Percentiles rank a stretch among this genome's conserved stretches.
These are phyloP conservation scores for Boletales sp. DNA, from an alignment of 768 basidiomycete genomes.

Conservation along the genomic window DNA sequence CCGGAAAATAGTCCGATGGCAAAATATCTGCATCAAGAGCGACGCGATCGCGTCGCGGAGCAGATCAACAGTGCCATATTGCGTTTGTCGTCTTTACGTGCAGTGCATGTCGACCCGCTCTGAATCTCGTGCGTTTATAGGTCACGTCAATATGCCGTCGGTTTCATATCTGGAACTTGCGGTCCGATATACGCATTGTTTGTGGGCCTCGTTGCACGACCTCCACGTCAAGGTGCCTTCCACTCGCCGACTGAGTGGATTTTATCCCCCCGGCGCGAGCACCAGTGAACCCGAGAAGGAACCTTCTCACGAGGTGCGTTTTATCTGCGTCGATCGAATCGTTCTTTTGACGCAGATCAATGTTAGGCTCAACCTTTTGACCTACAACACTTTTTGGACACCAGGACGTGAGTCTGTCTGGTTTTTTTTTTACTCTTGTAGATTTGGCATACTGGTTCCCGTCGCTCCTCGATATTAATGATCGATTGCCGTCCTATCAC, in stretches of 20 bases:
- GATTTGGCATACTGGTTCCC: background rate
- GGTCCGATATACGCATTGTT: slow-evolving; percentile 59
- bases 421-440: background rate
- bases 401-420: slow-evolving; percentile 38
- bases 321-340: background rate
- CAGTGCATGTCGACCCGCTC: background rate
- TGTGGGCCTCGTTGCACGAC: slow-evolving; percentile 59
- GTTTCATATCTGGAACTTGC: slow-evolving; percentile 62
- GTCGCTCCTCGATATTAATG: background rate
- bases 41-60: slow-evolving; percentile 80
- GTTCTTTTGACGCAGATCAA: background rate
- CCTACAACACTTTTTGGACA: slow-evolving; percentile 49
- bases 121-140: slow-evolving; percentile 32
- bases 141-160: slow-evolving; percentile 45
- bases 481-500: slow-evolving; percentile 7
- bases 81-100: slow-evolving; percentile 44
- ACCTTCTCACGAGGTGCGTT: slow-evolving; percentile 34
- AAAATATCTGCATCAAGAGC: slow-evolving; percentile 69
- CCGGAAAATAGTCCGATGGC: slow-evolving; percentile 75
- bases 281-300: slow-evolving; percentile 32
- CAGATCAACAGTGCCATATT: slow-evolving; percentile 87
- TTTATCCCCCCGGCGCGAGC: slow-evolving; percentile 37
- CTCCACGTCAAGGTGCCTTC: slow-evolving; percentile 43
- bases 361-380: slow-evolving; percentile 51
- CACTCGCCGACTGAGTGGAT: slow-evolving; percentile 36